Conservation (phyloP, 495 filamentous ascomycete species). For the Daldinia childiae region DNA sequence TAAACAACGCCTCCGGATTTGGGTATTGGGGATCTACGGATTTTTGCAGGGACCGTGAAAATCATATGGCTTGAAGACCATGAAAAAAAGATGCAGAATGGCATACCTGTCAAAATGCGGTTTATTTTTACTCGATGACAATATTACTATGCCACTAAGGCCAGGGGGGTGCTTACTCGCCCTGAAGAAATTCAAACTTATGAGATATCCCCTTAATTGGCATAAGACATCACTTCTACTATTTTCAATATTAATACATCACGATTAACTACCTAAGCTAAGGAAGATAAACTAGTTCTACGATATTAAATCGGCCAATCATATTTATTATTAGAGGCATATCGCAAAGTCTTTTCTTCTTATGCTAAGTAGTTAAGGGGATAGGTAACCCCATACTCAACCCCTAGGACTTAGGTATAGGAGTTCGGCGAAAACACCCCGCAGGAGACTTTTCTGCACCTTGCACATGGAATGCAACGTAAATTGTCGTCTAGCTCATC, state of each 20-base stretch:
- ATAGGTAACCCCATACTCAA: background rate
- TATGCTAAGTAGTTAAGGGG: too few relatives aligned
- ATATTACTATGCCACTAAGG: too few relatives aligned
- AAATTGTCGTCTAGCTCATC: constrained; percentile 22
- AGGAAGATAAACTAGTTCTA: too few relatives aligned
- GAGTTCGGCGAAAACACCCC: constrained; percentile 7
- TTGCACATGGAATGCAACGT: constrained; percentile 33
- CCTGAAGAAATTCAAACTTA: background rate
- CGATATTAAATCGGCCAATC: too few relatives aligned
- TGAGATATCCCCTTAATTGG: background rate
- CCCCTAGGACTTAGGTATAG: background rate
- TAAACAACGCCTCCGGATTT: background rate
- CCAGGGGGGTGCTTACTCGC: background rate
- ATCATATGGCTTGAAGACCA: background rate
- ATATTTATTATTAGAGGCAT: too few relatives aligned
- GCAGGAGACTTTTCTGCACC: constrained; percentile 19
- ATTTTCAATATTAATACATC: too few relatives aligned
- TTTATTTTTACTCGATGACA: too few relatives aligned
- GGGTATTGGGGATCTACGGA: background rate
- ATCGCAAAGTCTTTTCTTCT: too few relatives aligned
- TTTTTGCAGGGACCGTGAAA: background rate
- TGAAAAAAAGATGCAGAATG: background rate
- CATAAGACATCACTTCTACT: too few relatives aligned
- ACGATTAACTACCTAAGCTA: too few relatives aligned
- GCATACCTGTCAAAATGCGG: too few relatives aligned